Conservation (phyloP, 2,329 filamentous ascomycete species). For the Neonectria coccinea region DNA sequence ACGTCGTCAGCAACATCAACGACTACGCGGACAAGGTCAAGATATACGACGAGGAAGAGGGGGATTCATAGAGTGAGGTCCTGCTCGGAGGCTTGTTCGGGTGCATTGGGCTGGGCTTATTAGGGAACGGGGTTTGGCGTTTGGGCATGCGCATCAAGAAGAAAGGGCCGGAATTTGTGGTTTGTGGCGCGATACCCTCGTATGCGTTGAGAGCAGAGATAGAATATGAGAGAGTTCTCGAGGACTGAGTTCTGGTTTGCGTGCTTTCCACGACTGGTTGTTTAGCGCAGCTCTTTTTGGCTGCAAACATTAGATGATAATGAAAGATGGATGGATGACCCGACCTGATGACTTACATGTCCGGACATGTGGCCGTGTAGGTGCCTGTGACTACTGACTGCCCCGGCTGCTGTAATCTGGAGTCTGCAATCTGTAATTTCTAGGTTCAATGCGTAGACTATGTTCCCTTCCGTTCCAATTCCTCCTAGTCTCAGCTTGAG, state of each 20-base stretch:
- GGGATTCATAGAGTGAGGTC: conserved; percentile 33
- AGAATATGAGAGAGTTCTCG: conserved; percentile 24
- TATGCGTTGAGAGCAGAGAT: conserved; percentile 27
- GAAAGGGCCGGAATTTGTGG: conserved; percentile 29
- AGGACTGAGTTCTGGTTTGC: conserved; percentile 11
- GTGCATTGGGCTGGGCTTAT: conserved; percentile 21
- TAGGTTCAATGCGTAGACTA: neutral
- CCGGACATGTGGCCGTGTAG: neutral
- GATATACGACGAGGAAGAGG: conserved; percentile 75
- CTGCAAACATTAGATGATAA: conserved; percentile 11
- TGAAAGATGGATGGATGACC: conserved; percentile 4
- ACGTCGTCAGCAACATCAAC: conserved; percentile 82
- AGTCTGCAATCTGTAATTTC: neutral
- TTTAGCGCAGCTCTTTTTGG: neutral
- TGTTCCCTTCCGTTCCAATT: neutral
- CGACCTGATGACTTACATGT: conserved; percentile 15
- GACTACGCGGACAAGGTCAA: conserved; percentile 87
- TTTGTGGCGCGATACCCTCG: conserved; percentile 39
- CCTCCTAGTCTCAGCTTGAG: neutral
- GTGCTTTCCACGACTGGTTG: neutral
- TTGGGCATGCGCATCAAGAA: conserved; percentile 35
- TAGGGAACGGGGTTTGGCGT: conserved; percentile 39
- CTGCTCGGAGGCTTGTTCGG: conserved; percentile 20
- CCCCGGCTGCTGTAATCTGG: neutral
- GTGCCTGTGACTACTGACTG: neutral